These are phyloP conservation scores for Aureobasidium lini DNA, from an alignment of 2,329 filamentous ascomycete genomes.

Conservation along the genomic window DNA sequence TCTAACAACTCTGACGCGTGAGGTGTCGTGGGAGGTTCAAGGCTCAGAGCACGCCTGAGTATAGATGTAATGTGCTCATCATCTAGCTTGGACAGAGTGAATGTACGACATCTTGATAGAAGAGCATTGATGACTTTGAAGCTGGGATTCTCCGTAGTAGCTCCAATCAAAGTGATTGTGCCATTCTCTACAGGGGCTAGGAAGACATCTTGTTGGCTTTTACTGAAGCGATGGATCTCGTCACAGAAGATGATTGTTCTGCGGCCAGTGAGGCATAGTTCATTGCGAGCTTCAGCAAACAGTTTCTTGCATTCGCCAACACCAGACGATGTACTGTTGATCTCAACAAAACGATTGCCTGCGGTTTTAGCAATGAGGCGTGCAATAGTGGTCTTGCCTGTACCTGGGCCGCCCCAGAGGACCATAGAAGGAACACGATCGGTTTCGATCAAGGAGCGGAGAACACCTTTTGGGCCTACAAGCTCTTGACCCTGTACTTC, in stretches of 20 bases:
- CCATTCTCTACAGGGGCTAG: constrained; percentile 86
- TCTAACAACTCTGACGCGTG: constrained; percentile 42
- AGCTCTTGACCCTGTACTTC: constrained; percentile 88
- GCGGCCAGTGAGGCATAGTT: constrained; percentile 70
- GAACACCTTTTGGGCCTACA: constrained; percentile 73
- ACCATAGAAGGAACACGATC: constrained; percentile 91
- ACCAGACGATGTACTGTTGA: constrained; percentile 85
- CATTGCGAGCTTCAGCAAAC: constrained; percentile 75
- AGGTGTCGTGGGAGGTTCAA: constrained; percentile 13
- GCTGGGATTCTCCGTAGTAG: constrained; percentile 93
- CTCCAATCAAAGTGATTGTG: constrained; percentile 83
- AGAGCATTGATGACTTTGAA: constrained; percentile 88
- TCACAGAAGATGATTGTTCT: constrained; percentile 97
- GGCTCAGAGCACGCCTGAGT: constrained; percentile 62
- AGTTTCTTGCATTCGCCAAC: constrained; percentile 89
- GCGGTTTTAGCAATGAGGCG: constrained; percentile 78
- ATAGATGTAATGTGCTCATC: constrained; percentile 67
- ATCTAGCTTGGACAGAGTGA: constrained; percentile 70
- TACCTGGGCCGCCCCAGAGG: constrained; percentile 76
- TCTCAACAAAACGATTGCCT: constrained; percentile 83
- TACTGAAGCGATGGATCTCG: constrained; percentile 88
- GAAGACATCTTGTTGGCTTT: constrained; percentile 91
- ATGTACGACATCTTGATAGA: constrained; percentile 82
- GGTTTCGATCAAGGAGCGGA: constrained; percentile 78
- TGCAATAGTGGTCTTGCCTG: constrained; percentile 87